Evolutionary conservation across 2,329 filamentous ascomycete species (phyloP).

Genomic region (Colletotrichum noveboracense): DNA sequence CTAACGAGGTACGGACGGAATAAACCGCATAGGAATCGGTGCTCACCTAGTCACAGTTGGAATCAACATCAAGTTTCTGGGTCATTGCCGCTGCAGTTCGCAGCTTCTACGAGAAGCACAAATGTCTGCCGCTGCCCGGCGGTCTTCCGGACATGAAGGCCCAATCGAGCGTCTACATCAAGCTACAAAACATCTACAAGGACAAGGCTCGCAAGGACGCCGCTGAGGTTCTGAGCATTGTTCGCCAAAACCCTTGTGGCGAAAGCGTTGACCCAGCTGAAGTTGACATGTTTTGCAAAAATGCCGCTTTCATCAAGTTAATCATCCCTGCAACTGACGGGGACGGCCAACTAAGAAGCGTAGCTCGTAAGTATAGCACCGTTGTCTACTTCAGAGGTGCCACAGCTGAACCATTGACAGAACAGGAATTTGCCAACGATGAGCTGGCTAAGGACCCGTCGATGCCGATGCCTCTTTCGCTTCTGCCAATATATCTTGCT

Average conservation of each 20-base stretch:
- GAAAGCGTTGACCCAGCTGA: slow-evolving; percentile 70
- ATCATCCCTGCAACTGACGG: slow-evolving; percentile 62
- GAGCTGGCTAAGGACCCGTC: slow-evolving; percentile 46
- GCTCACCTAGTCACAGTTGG: slow-evolving; percentile 33
- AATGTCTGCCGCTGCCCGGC: slow-evolving; percentile 81
- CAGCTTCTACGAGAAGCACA: slow-evolving; percentile 75
- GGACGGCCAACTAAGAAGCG: slow-evolving; percentile 54
- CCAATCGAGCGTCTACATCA: slow-evolving; percentile 85
- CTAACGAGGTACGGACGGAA: slow-evolving; percentile 57
- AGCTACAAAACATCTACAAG: slow-evolving; percentile 93
- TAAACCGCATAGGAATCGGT: slow-evolving; percentile 30
- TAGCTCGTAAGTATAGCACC: slow-evolving; percentile 54
- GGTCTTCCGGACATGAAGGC: slow-evolving; percentile 98
- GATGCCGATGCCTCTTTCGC: slow-evolving; percentile 58
- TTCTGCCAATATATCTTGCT: slow-evolving; percentile 73
- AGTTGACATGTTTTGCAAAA: slow-evolving; percentile 93
- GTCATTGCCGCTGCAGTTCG: slow-evolving; percentile 82
- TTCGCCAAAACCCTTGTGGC: slow-evolving; percentile 57
- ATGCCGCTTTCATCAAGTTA: slow-evolving; percentile 90
- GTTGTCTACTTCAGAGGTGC: not conserved
- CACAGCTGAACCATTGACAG: slow-evolving; percentile 37
- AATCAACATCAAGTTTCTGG: slow-evolving; percentile 77
- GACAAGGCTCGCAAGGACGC: slow-evolving; percentile 80
- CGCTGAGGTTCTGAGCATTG: slow-evolving; percentile 72
- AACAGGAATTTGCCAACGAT: slow-evolving; percentile 59